Base-by-base conservation (phyloP, 495 filamentous ascomycete species). In the Penicillium argentinense region DNA sequence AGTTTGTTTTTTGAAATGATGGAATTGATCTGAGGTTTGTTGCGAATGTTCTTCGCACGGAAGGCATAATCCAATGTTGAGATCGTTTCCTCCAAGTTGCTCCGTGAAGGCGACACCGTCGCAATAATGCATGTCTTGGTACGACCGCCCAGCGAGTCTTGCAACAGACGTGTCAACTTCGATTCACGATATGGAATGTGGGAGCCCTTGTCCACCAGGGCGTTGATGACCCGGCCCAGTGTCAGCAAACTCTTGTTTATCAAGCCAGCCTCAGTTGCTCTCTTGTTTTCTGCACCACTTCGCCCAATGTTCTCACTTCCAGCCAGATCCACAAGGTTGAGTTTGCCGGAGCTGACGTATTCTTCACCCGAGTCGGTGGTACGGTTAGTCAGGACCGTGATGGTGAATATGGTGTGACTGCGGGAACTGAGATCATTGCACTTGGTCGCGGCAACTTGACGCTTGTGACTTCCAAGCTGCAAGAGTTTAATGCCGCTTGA, bases 41-140 rank as follows among this genome's bases (percentile, higher is more conserved):
- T 98, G 16, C 89, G 86, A 51, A 98, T 98, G 57, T 97, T 96
- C 72, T 98, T 98, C 3, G 95, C 93, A 16, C 93, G 80, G 63
- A 97, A 96, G 8, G 93, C 95, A 61, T 98, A 98, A 63, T 98
- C 93, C 3, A 98, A 76, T 0, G 95, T 97, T 2, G 92, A 97
- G 39, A 97, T 97, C 0, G 93, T 98, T 64, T 98, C 93, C 57
- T 98, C 93, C 11, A 97, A 76, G 57, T 97, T 98, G 69, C 83
- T 91, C 60, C 90, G 91, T 5, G 91, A 88, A 5, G 95, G 91
- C 1, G 93, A 97, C 33, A 98, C 80, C 0, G 95, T 98, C 3
- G 93, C 95, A 56, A 98, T 97, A 53, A 98, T 98, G 69, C 93
- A 97, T 3, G 93, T 98, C 63, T 97, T 98, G 7, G 93, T 98